phyloP scores from a whole-genome alignment of 2,329 filamentous ascomycete species.

The Colletotrichum brevisporum region DNA sequence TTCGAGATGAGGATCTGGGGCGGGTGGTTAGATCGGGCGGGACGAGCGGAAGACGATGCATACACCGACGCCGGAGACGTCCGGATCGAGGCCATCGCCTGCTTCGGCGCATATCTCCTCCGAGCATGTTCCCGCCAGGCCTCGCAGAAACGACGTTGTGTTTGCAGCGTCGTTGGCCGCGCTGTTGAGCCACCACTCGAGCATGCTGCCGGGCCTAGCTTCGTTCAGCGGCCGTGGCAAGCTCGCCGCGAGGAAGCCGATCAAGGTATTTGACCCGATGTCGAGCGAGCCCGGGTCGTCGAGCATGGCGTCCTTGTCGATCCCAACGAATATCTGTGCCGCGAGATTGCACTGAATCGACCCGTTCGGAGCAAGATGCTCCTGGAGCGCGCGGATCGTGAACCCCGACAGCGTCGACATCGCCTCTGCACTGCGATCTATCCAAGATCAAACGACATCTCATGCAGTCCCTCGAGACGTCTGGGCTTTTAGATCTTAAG shows the following conservation, averaged over 20 bases:
- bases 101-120: not conserved
- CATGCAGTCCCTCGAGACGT: too few relatives aligned
- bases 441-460: too few relatives aligned
- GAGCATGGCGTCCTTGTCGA: not conserved
- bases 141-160: not conserved
- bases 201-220: not conserved
- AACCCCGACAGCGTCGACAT: not conserved
- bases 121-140: not conserved
- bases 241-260: not conserved
- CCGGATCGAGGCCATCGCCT: conserved; percentile 1
- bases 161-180: not conserved
- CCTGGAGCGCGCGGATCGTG: not conserved
- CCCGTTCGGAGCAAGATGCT: not conserved
- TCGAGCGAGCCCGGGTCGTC: not conserved
- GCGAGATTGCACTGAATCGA: not conserved
- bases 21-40: not conserved
- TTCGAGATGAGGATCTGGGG: conserved; percentile 7
- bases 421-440: too few relatives aligned
- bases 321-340: not conserved
- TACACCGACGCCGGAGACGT: conserved; percentile 8
- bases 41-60: not conserved
- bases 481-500: not conserved
- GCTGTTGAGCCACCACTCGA: not conserved
- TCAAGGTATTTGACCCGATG: not conserved
- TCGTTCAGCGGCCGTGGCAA: not conserved